phyloP scores from a whole-genome alignment of 768 basidiomycete genomes.

The Kwoniella pini region DNA sequence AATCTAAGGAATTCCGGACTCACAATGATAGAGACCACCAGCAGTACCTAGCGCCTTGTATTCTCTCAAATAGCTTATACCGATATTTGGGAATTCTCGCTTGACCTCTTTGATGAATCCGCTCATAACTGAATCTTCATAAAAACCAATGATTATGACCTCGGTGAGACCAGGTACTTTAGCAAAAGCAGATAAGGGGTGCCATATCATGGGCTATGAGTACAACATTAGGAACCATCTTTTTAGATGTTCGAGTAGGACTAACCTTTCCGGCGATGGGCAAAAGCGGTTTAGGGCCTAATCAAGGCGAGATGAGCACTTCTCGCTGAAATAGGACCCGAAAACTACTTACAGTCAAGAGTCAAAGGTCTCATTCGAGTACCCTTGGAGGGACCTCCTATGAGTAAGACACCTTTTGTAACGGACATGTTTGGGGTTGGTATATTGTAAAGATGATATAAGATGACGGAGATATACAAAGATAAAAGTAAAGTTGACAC shows the following conservation, averaged over 20 bases:
- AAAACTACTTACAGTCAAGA: conserved; percentile 52
- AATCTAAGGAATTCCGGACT: conserved; percentile 19
- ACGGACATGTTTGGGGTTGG: conserved; percentile 28
- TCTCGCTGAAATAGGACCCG: no score
- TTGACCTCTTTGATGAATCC: conserved; percentile 56
- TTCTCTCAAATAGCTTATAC: conserved; percentile 57
- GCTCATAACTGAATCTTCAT: conserved; percentile 56
- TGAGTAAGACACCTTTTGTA: conserved; percentile 55
- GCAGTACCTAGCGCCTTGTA: conserved; percentile 57
- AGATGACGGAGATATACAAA: neutral
- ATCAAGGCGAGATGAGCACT: conserved; percentile 5
- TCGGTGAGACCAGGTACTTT: conserved; percentile 55
- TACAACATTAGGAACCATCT: neutral
- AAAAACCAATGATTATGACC: conserved; percentile 57
- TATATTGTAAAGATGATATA: neutral
- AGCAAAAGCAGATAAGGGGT: conserved; percentile 56
- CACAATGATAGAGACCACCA: conserved; percentile 55
- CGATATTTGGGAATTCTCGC: conserved; percentile 57
- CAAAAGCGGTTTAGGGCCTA: conserved; percentile 57
- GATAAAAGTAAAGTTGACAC: neutral
- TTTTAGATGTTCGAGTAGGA: neutral
- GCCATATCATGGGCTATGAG: conserved; percentile 56
- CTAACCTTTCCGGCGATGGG: conserved; percentile 56
- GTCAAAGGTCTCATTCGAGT: conserved; percentile 53
- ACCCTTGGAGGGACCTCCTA: conserved; percentile 56